Base-by-base conservation (phyloP, 176 grass and related monocot genomes). In the Phyllostachys edulis region DNA sequence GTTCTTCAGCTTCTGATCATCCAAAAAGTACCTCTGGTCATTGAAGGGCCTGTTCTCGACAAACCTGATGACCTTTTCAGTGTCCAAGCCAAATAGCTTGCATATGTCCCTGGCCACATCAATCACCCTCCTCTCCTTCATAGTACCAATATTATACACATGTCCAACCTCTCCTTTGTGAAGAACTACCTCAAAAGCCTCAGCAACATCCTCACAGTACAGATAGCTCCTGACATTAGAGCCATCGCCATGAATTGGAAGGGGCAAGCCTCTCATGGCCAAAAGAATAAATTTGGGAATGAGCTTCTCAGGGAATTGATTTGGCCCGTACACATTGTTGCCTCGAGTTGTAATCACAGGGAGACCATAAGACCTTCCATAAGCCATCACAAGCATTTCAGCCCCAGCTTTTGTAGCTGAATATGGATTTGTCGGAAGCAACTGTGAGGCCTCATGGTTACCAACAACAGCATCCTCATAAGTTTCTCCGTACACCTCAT, bases 311-410 rank as follows among this genome's bases (percentile, higher is more conserved):
- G 93, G 93, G 51, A 95, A 95, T 37, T 95, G 90, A 82, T 95
- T 92, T 67, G 88, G 86, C 21, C 92, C 92, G 57, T 92, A 95
- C 12, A 95, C 93, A 81, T 95, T 95, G 78, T 95, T 95, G 61
- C 93, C 93, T 40, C 92, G 71, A 17, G 92, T 94, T 18, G 92
- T 94, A 60, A 94, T 94, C 46, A 91, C 92, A 29, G 92, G 92
- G 18, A 94, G 87, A 47, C 92, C 92, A 65, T 94, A 94, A 12
- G 92, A 94, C 55, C 92, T 88, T 59, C 92, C 87, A 71, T 94
- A 94, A 41, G 92, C 92, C 92, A 94, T 94, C 23, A 94, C 92
- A 62, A 94, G 84, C 92, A 94, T 94, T 76, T 95, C 93, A 45
- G 90, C 93, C 10, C 90, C 87, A 4, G 93, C 93, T 36, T 95